Evolutionary conservation across 202 grass and related monocot species (phyloP).

Genomic region (Panicum hallii): DNA sequence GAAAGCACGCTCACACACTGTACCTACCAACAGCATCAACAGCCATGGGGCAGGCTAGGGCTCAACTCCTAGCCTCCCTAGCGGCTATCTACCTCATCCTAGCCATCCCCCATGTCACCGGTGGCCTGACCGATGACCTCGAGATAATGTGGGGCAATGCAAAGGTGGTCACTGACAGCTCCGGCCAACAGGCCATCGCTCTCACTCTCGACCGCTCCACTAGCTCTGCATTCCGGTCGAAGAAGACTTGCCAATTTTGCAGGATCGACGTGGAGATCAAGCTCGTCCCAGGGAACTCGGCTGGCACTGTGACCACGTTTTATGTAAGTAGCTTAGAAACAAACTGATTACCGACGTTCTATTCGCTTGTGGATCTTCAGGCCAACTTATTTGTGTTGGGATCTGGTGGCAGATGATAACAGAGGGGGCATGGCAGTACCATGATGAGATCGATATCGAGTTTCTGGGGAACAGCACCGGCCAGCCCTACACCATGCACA

Average conservation of each 20-base stretch:
- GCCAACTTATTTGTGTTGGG: constrained; percentile 27
- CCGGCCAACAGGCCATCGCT: constrained; percentile 34
- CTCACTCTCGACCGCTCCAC: constrained; percentile 35
- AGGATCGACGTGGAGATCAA: constrained; percentile 59
- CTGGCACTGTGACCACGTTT: constrained; percentile 55
- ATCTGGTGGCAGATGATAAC: constrained; percentile 51
- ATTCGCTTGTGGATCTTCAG: neutral
- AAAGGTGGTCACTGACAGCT: constrained; percentile 19
- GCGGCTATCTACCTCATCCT: constrained; percentile 36
- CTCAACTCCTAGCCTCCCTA: constrained; percentile 56
- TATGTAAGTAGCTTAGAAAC: constrained; percentile 52
- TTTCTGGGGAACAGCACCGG: constrained; percentile 68
- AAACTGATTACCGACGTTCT: neutral
- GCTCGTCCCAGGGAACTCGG: constrained; percentile 50
- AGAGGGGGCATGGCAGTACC: constrained; percentile 47
- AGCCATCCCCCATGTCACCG: constrained; percentile 21
- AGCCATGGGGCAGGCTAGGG: constrained; percentile 65
- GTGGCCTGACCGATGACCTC: constrained; percentile 4
- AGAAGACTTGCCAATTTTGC: constrained; percentile 39
- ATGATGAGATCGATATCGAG: constrained; percentile 76
- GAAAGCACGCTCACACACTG: constrained; percentile 14
- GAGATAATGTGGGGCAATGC: constrained; percentile 44
- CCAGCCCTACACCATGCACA: constrained; percentile 72
- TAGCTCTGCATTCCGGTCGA: constrained; percentile 42
- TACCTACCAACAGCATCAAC: constrained; percentile 6